Evolutionary conservation across 2,329 filamentous ascomycete genomes (phyloP), one percentile per base, ranked within the genome.

Genomic region (Colletotrichum sublineola): DNA sequence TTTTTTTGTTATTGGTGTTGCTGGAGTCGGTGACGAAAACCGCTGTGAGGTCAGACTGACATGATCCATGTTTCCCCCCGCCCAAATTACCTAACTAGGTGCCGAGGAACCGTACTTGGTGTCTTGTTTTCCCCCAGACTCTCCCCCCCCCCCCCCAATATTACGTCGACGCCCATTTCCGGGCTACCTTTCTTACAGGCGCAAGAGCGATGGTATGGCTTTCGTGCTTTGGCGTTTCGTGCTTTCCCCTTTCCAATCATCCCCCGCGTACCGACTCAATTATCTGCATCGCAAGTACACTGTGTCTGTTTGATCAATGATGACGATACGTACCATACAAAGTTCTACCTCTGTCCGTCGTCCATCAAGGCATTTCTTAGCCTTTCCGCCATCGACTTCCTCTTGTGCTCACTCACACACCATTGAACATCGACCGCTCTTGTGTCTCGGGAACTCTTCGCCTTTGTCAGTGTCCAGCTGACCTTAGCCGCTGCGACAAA

Each of bases 401-500:
- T 63, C 33, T 36, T 58, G 31, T 40, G 24, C 52, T 61, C 55
- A 24, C 20, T 61, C 55, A 24, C 20, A 56, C 40, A 20, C 29
- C 64, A 63, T 40, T 52, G 50, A 68, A 57, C 52, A 36, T 68
- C n/a, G 53, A 58, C 38, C 57, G 57, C 62, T 63, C 44, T 46
- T 5, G 20, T n/a, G 69, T 69, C 69, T 66, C 60, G 60, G 53
- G 52, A 56, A 60, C 44, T 33, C 20, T 12, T 11, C 36, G 48
- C 60, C 63, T 55, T 63, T 61, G 48, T 42, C 33, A 24, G 20
- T 69, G 69, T 72, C 66, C 69, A 72, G 69, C 69, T 72, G 69
- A 72, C 69, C 69, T 61, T 61, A 63, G 64, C 69, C 69, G 66
- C 69, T 72, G 69, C 55, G 46, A 72, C 69, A 72, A 69, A 72